phyloP scores from a whole-genome alignment of 495 filamentous ascomycete species.

The Chlorociboria aeruginascens region DNA sequence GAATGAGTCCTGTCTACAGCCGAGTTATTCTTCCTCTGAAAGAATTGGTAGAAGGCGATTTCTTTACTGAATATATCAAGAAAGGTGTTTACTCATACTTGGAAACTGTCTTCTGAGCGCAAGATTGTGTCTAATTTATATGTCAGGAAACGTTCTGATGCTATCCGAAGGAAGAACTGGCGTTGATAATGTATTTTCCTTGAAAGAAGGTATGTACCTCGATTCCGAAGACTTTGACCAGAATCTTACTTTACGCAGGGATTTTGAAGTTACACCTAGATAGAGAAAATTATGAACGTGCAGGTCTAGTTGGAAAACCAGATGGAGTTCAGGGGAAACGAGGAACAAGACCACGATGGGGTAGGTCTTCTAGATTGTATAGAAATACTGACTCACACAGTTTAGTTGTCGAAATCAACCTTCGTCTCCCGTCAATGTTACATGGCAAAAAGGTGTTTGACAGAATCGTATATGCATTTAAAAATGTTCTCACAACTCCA shows the following conservation, averaged over 20 bases:
- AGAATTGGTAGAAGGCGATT: constrained; percentile 60
- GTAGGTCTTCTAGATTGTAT: constrained; percentile 20
- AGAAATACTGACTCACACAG: constrained; percentile 2
- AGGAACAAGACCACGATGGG: constrained; percentile 37
- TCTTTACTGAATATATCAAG: constrained; percentile 83
- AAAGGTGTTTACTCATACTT: constrained; percentile 39
- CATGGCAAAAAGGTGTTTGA: constrained; percentile 90
- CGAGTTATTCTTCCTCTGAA: constrained; percentile 64
- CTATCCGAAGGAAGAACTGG: constrained; percentile 73
- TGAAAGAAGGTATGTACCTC: constrained; percentile 48
- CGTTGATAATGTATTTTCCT: constrained; percentile 67
- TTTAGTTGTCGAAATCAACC: constrained; percentile 68
- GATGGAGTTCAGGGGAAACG: constrained; percentile 42
- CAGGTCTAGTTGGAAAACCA: constrained; percentile 69
- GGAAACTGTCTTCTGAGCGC: background rate
- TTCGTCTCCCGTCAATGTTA: constrained; percentile 69
- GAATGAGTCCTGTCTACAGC: constrained; percentile 40
- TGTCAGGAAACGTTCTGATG: constrained; percentile 74
- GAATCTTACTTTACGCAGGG: constrained; percentile 31
- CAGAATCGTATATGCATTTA: constrained; percentile 70
- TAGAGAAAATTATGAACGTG: constrained; percentile 74
- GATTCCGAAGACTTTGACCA: constrained; percentile 8
- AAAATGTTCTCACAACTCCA: constrained; percentile 62
- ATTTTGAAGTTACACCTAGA: constrained; percentile 66
- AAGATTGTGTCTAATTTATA: background rate